These are phyloP conservation scores for Platanthera guangdongensis DNA, from an alignment of 106 monocot genomes.

Conservation along the genomic window DNA sequence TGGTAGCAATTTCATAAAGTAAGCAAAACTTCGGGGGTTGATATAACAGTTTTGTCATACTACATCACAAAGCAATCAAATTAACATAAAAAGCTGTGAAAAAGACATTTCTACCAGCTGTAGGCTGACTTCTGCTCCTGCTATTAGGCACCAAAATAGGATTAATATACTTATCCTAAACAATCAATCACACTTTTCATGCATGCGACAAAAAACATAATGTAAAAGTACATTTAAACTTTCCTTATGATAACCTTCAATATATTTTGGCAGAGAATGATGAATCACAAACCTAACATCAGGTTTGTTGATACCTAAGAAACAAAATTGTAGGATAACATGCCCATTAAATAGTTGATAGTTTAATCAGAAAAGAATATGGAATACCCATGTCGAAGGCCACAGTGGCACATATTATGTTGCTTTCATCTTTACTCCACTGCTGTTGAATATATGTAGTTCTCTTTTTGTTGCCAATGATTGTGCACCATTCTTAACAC, in stretches of 20 bases:
- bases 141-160: slow-evolving; percentile 21
- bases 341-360: background rate
- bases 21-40: no score
- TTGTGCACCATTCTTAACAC: no score
- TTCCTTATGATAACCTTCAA: slow-evolving; percentile 99
- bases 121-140: slow-evolving; percentile 50
- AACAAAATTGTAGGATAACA: slow-evolving; percentile 10
- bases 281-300: slow-evolving; percentile 99
- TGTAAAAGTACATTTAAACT: background rate
- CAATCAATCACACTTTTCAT: slow-evolving; percentile 1
- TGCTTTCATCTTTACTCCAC: slow-evolving; percentile 96
- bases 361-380: background rate
- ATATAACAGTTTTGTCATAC: background rate
- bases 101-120: slow-evolving; percentile 35
- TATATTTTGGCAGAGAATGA: slow-evolving; percentile 96
- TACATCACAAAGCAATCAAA: background rate
- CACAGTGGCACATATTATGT: slow-evolving; percentile 95
- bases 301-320: slow-evolving; percentile 97
- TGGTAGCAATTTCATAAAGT: no score
- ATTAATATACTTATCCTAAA: background rate
- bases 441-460: slow-evolving; percentile 77
- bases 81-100: slow-evolving; percentile 13
- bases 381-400: slow-evolving; percentile 96
- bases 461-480: slow-evolving; percentile 62
- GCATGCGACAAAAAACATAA: background rate